These are phyloP conservation scores for Iris macrosiphon DNA, from an alignment of 106 monocot genomes.

Conservation along the genomic window DNA sequence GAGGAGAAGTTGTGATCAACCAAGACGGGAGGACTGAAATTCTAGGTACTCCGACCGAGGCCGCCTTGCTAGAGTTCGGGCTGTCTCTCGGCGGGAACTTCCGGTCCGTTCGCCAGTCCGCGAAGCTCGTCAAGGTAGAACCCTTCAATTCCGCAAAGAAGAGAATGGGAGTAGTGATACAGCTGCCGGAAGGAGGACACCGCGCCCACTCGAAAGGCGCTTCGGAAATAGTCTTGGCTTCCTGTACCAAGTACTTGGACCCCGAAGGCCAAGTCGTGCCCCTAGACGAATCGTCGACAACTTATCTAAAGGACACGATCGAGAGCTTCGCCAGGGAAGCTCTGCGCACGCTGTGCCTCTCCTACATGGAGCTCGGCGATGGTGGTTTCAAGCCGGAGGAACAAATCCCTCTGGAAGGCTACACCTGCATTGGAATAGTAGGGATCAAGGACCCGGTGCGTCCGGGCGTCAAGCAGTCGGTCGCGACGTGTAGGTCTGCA, in stretches of 20 bases:
- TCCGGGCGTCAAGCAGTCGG: conserved; percentile 39
- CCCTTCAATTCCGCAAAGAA: conserved; percentile 43
- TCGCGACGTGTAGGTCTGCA: conserved; percentile 35
- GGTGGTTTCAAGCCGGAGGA: conserved; percentile 12
- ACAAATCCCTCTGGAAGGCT: conserved; percentile 25
- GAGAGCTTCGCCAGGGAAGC: conserved; percentile 39
- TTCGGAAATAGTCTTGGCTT: conserved; percentile 33
- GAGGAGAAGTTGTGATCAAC: conserved; percentile 36
- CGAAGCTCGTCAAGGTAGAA: conserved; percentile 32
- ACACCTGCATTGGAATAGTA: conserved; percentile 36
- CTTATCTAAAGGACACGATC: conserved; percentile 20
- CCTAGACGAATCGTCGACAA: conserved; percentile 13
- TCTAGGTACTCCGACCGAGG: conserved; percentile 41
- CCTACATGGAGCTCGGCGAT: conserved; percentile 30
- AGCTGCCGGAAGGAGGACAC: conserved; percentile 20
- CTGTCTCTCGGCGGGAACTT: conserved; percentile 28
- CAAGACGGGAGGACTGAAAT: conserved; percentile 28
- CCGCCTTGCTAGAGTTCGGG: conserved; percentile 36
- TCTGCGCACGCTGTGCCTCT: conserved; percentile 37
- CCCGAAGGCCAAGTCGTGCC: conserved; percentile 22
- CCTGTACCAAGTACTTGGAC: conserved; percentile 30
- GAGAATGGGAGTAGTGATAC: conserved; percentile 31
- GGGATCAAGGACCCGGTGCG: conserved; percentile 49
- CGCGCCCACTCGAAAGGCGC: conserved; percentile 38
- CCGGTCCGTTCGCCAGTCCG: conserved; percentile 11